A percentile compares a stretch with the other conserved stretches of the same genome.
These are phyloP conservation scores for Paxillus involutus DNA, from an alignment of 768 basidiomycete species.

Conservation along the genomic window DNA sequence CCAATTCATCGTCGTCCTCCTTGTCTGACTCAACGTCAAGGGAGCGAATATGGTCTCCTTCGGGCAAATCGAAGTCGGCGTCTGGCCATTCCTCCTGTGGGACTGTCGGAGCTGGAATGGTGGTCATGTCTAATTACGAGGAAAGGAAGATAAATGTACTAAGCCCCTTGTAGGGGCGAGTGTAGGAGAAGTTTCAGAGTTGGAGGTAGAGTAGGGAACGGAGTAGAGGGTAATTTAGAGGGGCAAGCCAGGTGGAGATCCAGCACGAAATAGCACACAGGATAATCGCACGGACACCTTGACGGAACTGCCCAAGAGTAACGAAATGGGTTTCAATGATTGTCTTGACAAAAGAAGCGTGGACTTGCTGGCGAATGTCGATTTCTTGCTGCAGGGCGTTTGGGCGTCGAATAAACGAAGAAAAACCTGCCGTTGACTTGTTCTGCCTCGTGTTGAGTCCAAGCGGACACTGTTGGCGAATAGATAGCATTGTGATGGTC, in stretches of 20 bases:
- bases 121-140: conserved; percentile 45
- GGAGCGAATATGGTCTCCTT: conserved; percentile 65
- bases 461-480: neutral
- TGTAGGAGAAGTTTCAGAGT: conserved; percentile 16
- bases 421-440: conserved; percentile 11
- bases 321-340: conserved; percentile 6
- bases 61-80: conserved; percentile 84
- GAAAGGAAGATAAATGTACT: conserved; percentile 18
- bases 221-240: neutral
- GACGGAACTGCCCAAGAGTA: neutral
- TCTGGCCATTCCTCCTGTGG: conserved; percentile 82
- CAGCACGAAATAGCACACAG: conserved; percentile 1
- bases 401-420: conserved; percentile 21
- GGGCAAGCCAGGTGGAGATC: neutral
- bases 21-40: conserved; percentile 60
- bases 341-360: conserved; percentile 6
- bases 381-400: conserved; percentile 1
- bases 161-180: conserved; percentile 21
- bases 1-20: conserved; percentile 64
- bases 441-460: conserved; percentile 28
- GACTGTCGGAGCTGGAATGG: conserved; percentile 58
- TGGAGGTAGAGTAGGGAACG: conserved; percentile 3
- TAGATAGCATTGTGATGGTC: conserved; percentile 7
- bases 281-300: conserved; percentile 6
- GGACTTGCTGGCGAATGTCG: neutral